These are phyloP conservation scores for Phytophthora fragariae DNA, from an alignment of 352 stramenopile species.

Conservation along the genomic window DNA sequence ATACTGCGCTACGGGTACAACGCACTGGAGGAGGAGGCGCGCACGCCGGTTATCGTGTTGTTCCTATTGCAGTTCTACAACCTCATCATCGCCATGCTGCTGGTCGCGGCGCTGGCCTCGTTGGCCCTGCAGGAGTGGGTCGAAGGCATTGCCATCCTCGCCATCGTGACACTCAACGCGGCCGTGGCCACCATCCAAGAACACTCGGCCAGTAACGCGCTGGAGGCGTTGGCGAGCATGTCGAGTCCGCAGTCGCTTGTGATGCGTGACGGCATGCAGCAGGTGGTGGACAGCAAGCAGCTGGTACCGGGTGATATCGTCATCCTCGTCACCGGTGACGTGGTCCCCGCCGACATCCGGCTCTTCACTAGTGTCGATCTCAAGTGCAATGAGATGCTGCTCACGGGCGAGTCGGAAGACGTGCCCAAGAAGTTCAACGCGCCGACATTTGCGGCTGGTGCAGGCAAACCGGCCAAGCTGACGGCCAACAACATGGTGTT, in stretches of 20 bases:
- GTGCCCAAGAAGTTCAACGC: slow-evolving; percentile 75
- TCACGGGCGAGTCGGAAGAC: slow-evolving; percentile 94
- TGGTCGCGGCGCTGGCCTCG: slow-evolving; percentile 65
- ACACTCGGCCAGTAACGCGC: slow-evolving; percentile 65
- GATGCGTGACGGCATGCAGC: slow-evolving; percentile 66
- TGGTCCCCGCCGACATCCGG: slow-evolving; percentile 92
- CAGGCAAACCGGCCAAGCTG: slow-evolving; percentile 49
- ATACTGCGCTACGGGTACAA: slow-evolving; percentile 62
- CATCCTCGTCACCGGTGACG: slow-evolving; percentile 92
- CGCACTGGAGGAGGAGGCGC: slow-evolving; percentile 67
- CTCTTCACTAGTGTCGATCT: slow-evolving; percentile 88
- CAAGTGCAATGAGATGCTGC: slow-evolving; percentile 94
- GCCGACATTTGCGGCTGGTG: slow-evolving; percentile 15
- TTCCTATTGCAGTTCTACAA: slow-evolving; percentile 88
- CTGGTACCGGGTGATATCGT: slow-evolving; percentile 88
- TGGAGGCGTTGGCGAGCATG: slow-evolving; percentile 66
- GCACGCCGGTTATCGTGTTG: slow-evolving; percentile 63
- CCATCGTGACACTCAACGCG: slow-evolving; percentile 73
- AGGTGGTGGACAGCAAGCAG: slow-evolving; percentile 70
- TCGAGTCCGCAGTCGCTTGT: slow-evolving; percentile 73
- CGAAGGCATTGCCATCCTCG: slow-evolving; percentile 74
- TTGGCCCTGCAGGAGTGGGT: slow-evolving; percentile 69
- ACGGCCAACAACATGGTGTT: slow-evolving; percentile 94
- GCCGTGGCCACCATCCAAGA: slow-evolving; percentile 72
- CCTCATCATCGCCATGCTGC: slow-evolving; percentile 73